These are phyloP conservation scores for Erodium trifolium DNA, from an alignment of 441 rosid species.

Conservation along the genomic window DNA sequence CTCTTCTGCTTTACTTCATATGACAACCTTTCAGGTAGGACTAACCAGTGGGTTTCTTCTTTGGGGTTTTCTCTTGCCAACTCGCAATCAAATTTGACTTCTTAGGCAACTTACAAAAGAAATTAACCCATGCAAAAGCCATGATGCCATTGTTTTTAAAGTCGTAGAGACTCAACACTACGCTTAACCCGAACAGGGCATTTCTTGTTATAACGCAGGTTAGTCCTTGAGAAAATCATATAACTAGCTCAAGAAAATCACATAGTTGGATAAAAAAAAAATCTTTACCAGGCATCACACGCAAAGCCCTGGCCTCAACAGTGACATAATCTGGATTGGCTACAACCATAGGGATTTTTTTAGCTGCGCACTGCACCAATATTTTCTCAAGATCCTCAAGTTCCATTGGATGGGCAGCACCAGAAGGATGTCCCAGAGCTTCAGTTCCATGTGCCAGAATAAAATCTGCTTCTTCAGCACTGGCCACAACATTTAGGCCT, in stretches of 20 bases:
- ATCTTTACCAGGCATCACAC: constrained; percentile 75
- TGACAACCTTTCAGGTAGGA: no score
- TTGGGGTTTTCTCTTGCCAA: no score
- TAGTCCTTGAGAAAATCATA: constrained; percentile 10
- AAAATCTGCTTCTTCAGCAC: constrained; percentile 77
- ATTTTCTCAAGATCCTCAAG: constrained; percentile 69
- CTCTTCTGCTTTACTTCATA: no score
- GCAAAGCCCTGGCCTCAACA: constrained; percentile 75
- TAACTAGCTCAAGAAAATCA: neutral
- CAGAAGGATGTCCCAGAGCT: constrained; percentile 57
- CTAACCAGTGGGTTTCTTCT: no score
- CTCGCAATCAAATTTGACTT: no score
- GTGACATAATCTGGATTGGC: constrained; percentile 91
- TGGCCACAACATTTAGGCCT: constrained; percentile 59
- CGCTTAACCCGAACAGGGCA: neutral
- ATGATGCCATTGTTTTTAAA: no score
- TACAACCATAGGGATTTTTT: constrained; percentile 77
- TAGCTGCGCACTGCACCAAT: constrained; percentile 57
- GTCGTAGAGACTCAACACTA: no score
- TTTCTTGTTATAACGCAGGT: neutral
- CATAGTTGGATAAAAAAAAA: constrained; percentile 3
- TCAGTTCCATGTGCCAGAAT: constrained; percentile 70
- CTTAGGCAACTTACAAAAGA: no score
- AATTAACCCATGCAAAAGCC: no score
- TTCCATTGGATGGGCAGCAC: constrained; percentile 39